Base-by-base conservation (phyloP, 2,329 filamentous ascomycete species). In the Nemania sp. region DNA sequence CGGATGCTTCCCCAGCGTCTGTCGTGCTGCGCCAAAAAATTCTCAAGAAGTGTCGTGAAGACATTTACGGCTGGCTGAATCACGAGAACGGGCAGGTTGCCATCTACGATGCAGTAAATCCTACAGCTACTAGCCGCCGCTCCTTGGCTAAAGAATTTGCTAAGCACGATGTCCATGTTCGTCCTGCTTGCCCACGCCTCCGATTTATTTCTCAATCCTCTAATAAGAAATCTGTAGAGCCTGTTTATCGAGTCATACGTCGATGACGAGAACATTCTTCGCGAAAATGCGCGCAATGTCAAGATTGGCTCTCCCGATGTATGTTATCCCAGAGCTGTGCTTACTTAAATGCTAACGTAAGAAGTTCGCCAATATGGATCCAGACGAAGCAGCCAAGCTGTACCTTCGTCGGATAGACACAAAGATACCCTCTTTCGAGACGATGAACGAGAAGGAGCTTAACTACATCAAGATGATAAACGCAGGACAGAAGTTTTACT, bases 401-500 rank as follows among this genome's bases (percentile, higher is more conserved):
- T 99, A 99, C 67, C 82, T 99, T 33, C 83, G 86, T 59, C 86
- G 94, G 45, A 97, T 99, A 68, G 86, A 91, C 59, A 87, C 90
- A 64, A 90, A 94, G 63, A 99, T 99, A 55, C 94, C 94, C 17
- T 87, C 93, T 54, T 99, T 96, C 64, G 92, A 99, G 75, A 96
- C 91, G 1, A 97, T 99, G 91, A 83, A 92, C 65, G 94, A 99
- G 71, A 80, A 82, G 24, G 92, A 97, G 62, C 80, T 99, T 59
- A 96, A 97, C 70, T 99, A 93, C 75, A 93, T 99, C 75, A 97
- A 96, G 77, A 97, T 99, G 93, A 96, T 97, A 70, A 99, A 99
- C 64, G 94, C 94, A 6, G 94, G 94, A 39, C 86, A 93, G 68
- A 86, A 91, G 62, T 88, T 99, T 68, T 88, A 93, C 64, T 93